A percentile compares a stretch with the other conserved stretches of the same genome.
Conservation (phyloP, 2,329 filamentous ascomycete species). For the Hypoxylon sp. region DNA sequence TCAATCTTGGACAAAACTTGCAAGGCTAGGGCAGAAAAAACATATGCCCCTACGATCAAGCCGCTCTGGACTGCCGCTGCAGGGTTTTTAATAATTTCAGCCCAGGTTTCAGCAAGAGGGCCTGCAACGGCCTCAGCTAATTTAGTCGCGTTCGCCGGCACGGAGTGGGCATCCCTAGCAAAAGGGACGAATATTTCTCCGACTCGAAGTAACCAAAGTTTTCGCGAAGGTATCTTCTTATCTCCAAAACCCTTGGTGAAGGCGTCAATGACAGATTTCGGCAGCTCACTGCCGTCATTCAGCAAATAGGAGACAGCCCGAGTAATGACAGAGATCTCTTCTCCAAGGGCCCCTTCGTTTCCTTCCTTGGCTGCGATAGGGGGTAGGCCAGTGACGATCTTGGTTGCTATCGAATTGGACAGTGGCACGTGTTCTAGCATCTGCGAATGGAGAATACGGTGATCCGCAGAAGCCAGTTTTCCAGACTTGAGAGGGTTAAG, state of each 20-base stretch:
- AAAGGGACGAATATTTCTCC: slow-evolving; percentile 77
- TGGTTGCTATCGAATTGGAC: slow-evolving; percentile 72
- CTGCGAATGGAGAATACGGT: slow-evolving; percentile 84
- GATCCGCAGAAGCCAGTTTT: slow-evolving; percentile 87
- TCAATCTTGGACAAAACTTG: slow-evolving; percentile 68
- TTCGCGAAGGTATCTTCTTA: slow-evolving; percentile 83
- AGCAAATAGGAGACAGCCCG: slow-evolving; percentile 75
- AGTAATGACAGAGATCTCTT: slow-evolving; percentile 79
- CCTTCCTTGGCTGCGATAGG: slow-evolving; percentile 83
- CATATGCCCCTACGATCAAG: slow-evolving; percentile 82
- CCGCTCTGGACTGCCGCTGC: slow-evolving; percentile 84
- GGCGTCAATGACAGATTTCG: slow-evolving; percentile 76
- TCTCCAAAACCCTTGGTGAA: slow-evolving; percentile 87
- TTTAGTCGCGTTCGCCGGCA: slow-evolving; percentile 62
- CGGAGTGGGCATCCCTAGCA: slow-evolving; percentile 58
- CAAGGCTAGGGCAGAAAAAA: slow-evolving; percentile 75
- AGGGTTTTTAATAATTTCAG: slow-evolving; percentile 83
- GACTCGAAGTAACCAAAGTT: slow-evolving; percentile 82
- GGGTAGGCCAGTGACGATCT: slow-evolving; percentile 75
- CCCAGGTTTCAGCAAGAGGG: slow-evolving; percentile 76
- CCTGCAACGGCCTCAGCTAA: slow-evolving; percentile 68
- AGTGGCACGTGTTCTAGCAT: slow-evolving; percentile 77
- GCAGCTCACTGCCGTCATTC: slow-evolving; percentile 69
- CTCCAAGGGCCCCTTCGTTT: slow-evolving; percentile 83
- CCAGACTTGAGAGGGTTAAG: slow-evolving; percentile 82